These are phyloP conservation scores for Paecilomyces formosus DNA, from an alignment of 2,329 filamentous ascomycete species.

Conservation along the genomic window DNA sequence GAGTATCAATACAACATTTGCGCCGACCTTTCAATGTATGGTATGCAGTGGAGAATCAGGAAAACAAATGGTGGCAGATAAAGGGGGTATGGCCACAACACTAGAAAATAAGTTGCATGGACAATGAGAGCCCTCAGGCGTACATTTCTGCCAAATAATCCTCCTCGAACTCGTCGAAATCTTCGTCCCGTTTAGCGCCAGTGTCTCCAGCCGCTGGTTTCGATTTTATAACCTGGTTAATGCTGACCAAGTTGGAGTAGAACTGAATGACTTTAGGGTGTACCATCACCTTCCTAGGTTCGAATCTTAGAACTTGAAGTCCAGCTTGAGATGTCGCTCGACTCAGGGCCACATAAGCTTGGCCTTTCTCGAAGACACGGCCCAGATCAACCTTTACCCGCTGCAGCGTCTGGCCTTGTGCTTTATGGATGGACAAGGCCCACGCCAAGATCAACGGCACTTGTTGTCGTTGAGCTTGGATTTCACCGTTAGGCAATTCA, in stretches of 20 bases:
- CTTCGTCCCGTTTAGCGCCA: slow-evolving; percentile 14
- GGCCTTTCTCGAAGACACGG: slow-evolving; percentile 90
- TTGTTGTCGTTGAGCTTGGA: slow-evolving; percentile 79
- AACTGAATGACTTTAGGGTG: slow-evolving; percentile 80
- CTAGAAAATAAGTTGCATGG: not conserved
- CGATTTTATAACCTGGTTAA: slow-evolving; percentile 45
- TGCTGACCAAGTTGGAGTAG: slow-evolving; percentile 73
- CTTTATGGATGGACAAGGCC: slow-evolving; percentile 97
- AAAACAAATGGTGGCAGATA: not conserved
- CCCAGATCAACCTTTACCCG: slow-evolving; percentile 91
- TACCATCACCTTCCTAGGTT: slow-evolving; percentile 87
- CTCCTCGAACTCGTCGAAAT: slow-evolving; percentile 40
- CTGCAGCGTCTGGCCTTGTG: slow-evolving; percentile 89
- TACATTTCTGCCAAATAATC: slow-evolving; percentile 23
- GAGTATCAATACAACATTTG: not conserved
- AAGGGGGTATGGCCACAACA: not conserved
- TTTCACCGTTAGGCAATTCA: slow-evolving; percentile 88
- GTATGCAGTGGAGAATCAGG: not conserved
- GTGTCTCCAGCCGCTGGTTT: slow-evolving; percentile 18
- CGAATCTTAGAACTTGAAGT: slow-evolving; percentile 80
- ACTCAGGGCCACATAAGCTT: slow-evolving; percentile 93
- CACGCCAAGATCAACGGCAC: slow-evolving; percentile 88
- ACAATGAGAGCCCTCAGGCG: not conserved
- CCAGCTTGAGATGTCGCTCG: slow-evolving; percentile 83
- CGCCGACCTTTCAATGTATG: not conserved